Evolutionary conservation across 805 yeast genomes (phyloP).

Genomic region (Wickerhamomyces bovis): DNA sequence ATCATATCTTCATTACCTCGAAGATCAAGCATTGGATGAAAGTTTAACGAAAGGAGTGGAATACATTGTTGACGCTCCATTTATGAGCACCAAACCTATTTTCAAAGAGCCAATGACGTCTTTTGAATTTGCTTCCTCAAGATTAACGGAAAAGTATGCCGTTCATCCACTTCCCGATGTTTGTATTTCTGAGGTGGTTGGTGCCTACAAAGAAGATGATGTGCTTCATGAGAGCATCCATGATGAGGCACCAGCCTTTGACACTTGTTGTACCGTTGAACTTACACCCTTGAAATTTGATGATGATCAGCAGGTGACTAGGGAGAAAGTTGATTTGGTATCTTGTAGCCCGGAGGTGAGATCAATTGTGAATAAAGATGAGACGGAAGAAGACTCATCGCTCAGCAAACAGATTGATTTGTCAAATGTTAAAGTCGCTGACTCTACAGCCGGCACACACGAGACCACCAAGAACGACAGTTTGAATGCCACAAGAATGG

Average conservation of each 20-base stretch:
- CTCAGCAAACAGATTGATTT: neutral
- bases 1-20: neutral
- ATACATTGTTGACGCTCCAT: constrained; percentile 12
- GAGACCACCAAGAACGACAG: neutral
- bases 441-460: neutral
- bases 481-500: constrained; percentile 4
- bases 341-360: neutral
- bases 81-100: constrained; percentile 14
- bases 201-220: neutral
- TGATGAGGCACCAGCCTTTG: neutral
- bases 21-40: constrained; percentile 8
- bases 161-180: neutral
- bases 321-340: neutral
- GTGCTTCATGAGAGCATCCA: neutral
- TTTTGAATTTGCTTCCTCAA: constrained; percentile 4
- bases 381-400: neutral
- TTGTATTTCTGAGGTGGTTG: neutral
- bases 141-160: neutral
- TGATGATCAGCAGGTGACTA: neutral
- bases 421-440: neutral
- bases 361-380: neutral
- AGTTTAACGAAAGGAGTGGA: constrained; percentile 13
- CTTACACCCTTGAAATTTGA: neutral
- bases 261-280: neutral
- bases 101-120: constrained; percentile 12